phyloP scores from a whole-genome alignment of 495 filamentous ascomycete species.

The Tricharina praecox region DNA sequence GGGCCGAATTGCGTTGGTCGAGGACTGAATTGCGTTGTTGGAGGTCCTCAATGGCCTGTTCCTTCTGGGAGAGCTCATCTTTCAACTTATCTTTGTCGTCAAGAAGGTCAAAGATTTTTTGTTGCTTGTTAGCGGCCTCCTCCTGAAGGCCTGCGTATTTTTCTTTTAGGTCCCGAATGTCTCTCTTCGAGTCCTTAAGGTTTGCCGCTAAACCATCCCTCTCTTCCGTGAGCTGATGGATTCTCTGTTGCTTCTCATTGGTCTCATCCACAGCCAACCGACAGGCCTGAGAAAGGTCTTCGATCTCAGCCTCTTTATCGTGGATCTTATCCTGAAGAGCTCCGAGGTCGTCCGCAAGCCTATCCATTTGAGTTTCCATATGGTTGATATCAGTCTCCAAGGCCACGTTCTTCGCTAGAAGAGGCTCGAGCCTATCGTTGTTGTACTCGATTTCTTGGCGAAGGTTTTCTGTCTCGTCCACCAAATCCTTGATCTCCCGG shows the following conservation, averaged over 20 bases:
- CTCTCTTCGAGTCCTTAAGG: conserved; percentile 7
- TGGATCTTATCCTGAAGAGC: conserved; percentile 12
- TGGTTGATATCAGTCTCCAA: conserved; percentile 12
- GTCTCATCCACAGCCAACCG: conserved; percentile 3
- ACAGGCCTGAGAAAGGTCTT: background rate
- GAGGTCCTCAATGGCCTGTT: background rate
- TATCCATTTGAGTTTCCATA: conserved; percentile 8
- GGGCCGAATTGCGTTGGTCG: background rate
- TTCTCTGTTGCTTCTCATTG: background rate
- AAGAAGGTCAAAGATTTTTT: background rate
- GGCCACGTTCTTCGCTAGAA: conserved; percentile 12
- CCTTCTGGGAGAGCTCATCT: conserved; percentile 1
- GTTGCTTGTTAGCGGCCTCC: background rate
- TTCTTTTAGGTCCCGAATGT: conserved; percentile 11
- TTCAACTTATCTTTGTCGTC: background rate
- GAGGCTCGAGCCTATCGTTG: background rate
- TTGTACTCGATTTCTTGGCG: conserved; percentile 3
- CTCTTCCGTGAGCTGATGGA: conserved; percentile 11
- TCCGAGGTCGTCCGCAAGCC: conserved; percentile 7
- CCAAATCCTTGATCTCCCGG: background rate
- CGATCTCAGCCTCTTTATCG: conserved; percentile 8
- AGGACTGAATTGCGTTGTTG: too few relatives aligned
- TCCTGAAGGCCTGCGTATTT: background rate
- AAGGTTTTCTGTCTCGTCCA: conserved; percentile 3
- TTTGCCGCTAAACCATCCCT: conserved; percentile 9